Percentiles rank a stretch among this genome's conserved stretches.
Conservation (phyloP, 2,329 filamentous ascomycete genomes). For the Pseudocercospora musae region DNA sequence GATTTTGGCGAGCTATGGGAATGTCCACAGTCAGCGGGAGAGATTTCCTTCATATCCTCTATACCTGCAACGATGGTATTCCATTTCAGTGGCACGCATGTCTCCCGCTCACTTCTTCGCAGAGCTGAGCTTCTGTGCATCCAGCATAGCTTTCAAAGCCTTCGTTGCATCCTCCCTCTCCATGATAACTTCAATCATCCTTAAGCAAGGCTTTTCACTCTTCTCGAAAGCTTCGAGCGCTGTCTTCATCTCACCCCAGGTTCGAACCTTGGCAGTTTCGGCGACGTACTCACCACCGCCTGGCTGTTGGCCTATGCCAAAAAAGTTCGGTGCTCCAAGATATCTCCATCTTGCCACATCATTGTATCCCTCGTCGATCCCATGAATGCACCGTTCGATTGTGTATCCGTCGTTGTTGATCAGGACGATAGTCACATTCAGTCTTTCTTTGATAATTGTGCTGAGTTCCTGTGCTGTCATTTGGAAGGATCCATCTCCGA, state of each 20-base stretch:
- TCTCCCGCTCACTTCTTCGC: neutral
- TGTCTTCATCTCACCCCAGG: constrained; percentile 7
- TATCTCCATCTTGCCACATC: constrained; percentile 17
- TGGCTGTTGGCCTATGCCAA: constrained; percentile 7
- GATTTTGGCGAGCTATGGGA: neutral
- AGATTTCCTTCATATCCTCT: neutral
- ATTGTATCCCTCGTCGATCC: constrained; percentile 32
- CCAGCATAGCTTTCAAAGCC: constrained; percentile 10
- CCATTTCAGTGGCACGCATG: neutral
- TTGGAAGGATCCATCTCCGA: constrained; percentile 39
- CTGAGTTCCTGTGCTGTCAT: constrained; percentile 62
- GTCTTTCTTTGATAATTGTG: constrained; percentile 53
- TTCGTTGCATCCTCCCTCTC: constrained; percentile 12
- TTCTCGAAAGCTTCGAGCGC: constrained; percentile 6
- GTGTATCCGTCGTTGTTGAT: constrained; percentile 50
- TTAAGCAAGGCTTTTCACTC: neutral
- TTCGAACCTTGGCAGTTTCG: constrained; percentile 2
- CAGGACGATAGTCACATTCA: constrained; percentile 40
- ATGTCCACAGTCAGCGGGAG: neutral
- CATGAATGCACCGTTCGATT: constrained; percentile 48
- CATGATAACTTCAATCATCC: constrained; percentile 15
- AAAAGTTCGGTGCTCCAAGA: constrained; percentile 12
- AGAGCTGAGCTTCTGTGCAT: constrained; percentile 3
- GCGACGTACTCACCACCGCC: constrained; percentile 4
- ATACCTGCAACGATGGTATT: neutral